phyloP scores from a whole-genome alignment of 805 yeast species.

The Ogataea paradorogensis region DNA sequence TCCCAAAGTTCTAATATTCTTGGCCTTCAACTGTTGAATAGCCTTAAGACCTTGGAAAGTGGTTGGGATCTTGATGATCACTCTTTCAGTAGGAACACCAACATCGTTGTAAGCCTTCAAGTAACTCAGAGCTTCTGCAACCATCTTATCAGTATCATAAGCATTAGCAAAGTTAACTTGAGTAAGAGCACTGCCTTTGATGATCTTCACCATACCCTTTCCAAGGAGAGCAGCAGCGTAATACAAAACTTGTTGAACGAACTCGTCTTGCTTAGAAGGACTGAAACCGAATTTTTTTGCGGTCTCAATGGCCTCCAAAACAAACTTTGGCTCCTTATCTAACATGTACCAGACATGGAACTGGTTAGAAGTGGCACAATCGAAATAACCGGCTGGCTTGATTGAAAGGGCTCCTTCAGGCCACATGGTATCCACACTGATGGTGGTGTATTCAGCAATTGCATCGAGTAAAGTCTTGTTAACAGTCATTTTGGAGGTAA shows the following conservation, averaged over 20 bases:
- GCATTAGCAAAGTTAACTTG: slow-evolving; percentile 29
- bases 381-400: slow-evolving; percentile 14
- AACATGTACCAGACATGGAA: slow-evolving; percentile 21
- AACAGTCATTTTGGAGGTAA: slow-evolving; percentile 5
- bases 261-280: slow-evolving; percentile 9
- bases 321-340: slow-evolving; percentile 18
- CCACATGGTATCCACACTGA: slow-evolving; percentile 20
- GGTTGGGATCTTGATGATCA: slow-evolving; percentile 35
- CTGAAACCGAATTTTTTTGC: slow-evolving; percentile 12
- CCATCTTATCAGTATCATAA: slow-evolving; percentile 24
- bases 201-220: slow-evolving; percentile 16
- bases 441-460: slow-evolving; percentile 14
- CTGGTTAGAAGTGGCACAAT: slow-evolving; percentile 28
- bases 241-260: slow-evolving; percentile 18
- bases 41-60: slow-evolving; percentile 34
- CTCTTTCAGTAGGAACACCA: slow-evolving; percentile 29
- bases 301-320: slow-evolving; percentile 18
- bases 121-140: slow-evolving; percentile 25
- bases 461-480: slow-evolving; percentile 10
- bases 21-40: slow-evolving; percentile 18
- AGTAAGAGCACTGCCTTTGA: slow-evolving; percentile 22
- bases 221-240: slow-evolving; percentile 25
- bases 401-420: slow-evolving; percentile 14
- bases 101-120: slow-evolving; percentile 31
- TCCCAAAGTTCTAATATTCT: slow-evolving; percentile 30